These are phyloP conservation scores for Brassica carinata DNA, from an alignment of 345 rosid species.

Conservation along the genomic window DNA sequence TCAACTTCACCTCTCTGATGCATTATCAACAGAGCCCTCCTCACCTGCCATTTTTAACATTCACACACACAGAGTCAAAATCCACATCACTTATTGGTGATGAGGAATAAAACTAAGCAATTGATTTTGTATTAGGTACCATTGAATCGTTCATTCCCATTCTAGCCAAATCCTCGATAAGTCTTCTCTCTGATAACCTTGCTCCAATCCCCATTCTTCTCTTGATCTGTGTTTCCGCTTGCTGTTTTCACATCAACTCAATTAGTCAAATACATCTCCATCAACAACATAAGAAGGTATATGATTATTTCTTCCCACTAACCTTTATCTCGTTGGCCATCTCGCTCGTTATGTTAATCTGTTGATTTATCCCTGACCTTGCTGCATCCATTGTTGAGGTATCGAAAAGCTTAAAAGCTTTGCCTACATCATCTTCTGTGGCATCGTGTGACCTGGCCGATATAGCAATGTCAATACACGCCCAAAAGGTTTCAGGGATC, in stretches of 20 bases:
- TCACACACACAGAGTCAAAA: slow-evolving; percentile 9
- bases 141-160: slow-evolving; percentile 92
- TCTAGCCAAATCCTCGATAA: slow-evolving; percentile 82
- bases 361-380: slow-evolving; percentile 90
- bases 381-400: slow-evolving; percentile 99
- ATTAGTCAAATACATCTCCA: slow-evolving; percentile 1
- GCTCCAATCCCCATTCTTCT: slow-evolving; percentile 87
- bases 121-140: slow-evolving; percentile 41
- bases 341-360: slow-evolving; percentile 74
- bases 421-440: slow-evolving; percentile 76
- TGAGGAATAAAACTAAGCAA: not conserved
- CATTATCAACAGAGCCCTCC: slow-evolving; percentile 95
- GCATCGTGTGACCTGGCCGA: slow-evolving; percentile 74
- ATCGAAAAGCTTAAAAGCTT: slow-evolving; percentile 86
- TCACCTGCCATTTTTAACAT: slow-evolving; percentile 55
- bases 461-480: slow-evolving; percentile 8
- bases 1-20: slow-evolving; percentile 98
- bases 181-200: slow-evolving; percentile 80
- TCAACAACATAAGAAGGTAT: not conserved
- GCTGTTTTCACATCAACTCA: slow-evolving; percentile 46
- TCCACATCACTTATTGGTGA: not conserved
- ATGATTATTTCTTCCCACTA: not conserved
- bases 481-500: not conserved
- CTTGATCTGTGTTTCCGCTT: slow-evolving; percentile 94
- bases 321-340: slow-evolving; percentile 88